Base-by-base conservation (phyloP, 1,139 yeast genomes). In the Lodderomyces margitis region DNA sequence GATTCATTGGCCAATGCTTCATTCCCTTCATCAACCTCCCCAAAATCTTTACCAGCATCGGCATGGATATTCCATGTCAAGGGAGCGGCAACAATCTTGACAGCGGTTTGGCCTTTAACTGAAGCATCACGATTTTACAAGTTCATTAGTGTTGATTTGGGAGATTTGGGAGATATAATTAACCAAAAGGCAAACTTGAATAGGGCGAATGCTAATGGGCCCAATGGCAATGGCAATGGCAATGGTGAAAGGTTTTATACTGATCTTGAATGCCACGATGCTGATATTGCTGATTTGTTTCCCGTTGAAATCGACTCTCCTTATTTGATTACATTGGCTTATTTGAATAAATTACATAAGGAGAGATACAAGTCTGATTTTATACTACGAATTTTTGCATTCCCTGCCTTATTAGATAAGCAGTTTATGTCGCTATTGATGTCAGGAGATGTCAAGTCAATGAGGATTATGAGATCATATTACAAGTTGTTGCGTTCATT, bases 61-160 rank as follows among this genome's bases (percentile, higher is more conserved):
- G 96, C 97, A 0, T 91, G 98, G 98, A 83, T 91, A 44, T 92
- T 88, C 68, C 97, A 91, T 58, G 97, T 91, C 11, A 87, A 94
- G 54, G 98, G 97, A 17, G 96, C 97, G 0, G 96, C 96, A 4
- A 91, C 97, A 0, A 91, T 91, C 38, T 69, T 91, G 43, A 86
- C 96, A 1, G 95, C 97, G 1, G 96, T 89, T 12, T 89, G 97
- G 87, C 96, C 96, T 3, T 68, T 89, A 42, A 87, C 94, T 12
- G 91, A 86, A 49, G 74, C 81, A 6, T 83, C 88, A 11, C 62
- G 88, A 40, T 84, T 84, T 58, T 80, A 82, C 59, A 81, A 83
- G 58, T 80, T 85, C 51, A 84, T 84, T 21, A 79, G 87, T n/a
- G 88, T 86, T 12, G 92, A 85, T 58, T 66, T 84, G 42, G 83